Conservation (phyloP, 345 rosid genomes). For the Erucastrum elatum region DNA sequence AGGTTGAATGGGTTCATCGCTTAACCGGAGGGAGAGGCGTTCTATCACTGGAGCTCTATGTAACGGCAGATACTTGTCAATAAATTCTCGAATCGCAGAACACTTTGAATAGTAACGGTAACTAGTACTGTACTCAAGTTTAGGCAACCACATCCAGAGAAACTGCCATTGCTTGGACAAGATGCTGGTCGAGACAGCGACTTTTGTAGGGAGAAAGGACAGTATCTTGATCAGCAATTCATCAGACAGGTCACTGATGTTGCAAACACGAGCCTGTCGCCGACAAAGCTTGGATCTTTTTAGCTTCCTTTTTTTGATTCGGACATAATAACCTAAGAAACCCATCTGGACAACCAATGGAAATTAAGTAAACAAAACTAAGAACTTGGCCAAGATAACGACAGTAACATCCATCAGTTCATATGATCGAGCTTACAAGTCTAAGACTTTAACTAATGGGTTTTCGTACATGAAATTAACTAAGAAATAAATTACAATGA, state of each 20-base stretch:
- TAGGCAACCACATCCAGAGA: constrained; percentile 9
- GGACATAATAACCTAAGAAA: neutral
- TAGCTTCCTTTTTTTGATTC: neutral
- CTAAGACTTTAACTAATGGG: neutral
- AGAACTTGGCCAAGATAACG: neutral
- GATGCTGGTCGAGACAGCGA: neutral
- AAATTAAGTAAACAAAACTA: neutral
- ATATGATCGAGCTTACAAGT: neutral
- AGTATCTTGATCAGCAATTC: constrained; percentile 2
- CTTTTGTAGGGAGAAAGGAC: neutral
- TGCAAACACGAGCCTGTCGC: neutral
- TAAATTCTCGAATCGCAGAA: neutral
- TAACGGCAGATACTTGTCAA: neutral
- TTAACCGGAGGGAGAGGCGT: neutral
- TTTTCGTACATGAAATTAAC: too few relatives aligned
- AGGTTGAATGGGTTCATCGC: neutral
- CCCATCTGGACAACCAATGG: neutral
- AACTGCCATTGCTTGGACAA: neutral
- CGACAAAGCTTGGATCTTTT: neutral
- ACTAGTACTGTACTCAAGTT: neutral
- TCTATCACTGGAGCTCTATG: neutral
- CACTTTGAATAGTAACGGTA: neutral
- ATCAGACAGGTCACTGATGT: neutral
- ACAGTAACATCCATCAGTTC: neutral
- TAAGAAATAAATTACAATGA: neutral